These are phyloP conservation scores for Mycena vitilis DNA, from an alignment of 768 basidiomycete genomes.

Conservation along the genomic window DNA sequence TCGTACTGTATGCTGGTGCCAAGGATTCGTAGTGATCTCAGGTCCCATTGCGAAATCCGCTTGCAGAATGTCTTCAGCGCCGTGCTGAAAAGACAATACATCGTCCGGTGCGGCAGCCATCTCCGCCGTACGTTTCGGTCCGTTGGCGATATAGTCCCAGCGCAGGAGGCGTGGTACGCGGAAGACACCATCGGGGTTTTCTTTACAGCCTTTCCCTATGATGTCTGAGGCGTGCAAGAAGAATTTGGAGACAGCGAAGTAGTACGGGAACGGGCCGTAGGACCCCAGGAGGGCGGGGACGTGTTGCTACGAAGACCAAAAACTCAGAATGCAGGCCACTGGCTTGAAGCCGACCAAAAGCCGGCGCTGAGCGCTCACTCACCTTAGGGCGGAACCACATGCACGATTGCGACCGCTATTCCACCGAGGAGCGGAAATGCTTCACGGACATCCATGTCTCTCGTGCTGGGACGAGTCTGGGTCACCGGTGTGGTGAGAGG, in stretches of 20 bases:
- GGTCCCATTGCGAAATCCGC: neutral
- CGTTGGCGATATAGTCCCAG: conserved; percentile 18
- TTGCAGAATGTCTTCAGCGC: conserved; percentile 1
- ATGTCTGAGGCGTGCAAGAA: neutral
- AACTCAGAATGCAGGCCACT: too few species aligned
- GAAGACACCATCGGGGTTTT: conserved; percentile 14
- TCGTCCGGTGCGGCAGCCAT: conserved; percentile 5
- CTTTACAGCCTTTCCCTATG: neutral
- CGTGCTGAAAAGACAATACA: conserved; percentile 6
- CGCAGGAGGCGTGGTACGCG: conserved; percentile 1
- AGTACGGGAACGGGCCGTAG: neutral
- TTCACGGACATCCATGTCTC: too few species aligned
- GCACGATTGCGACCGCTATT: too few species aligned
- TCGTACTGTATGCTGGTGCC: neutral
- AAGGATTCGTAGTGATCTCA: neutral
- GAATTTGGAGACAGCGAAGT: neutral
- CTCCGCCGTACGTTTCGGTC: conserved; percentile 10
- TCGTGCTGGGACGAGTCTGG: too few species aligned
- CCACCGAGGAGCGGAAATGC: too few species aligned
- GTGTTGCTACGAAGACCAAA: neutral
- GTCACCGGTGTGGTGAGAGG: too few species aligned
- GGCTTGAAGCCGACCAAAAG: too few species aligned
- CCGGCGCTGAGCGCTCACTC: too few species aligned
- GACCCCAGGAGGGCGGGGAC: conserved; percentile 8
- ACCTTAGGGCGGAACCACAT: too few species aligned